These are phyloP conservation scores for Pseudogymnoascus sp. DNA, from an alignment of 2,329 filamentous ascomycete genomes.

Conservation along the genomic window DNA sequence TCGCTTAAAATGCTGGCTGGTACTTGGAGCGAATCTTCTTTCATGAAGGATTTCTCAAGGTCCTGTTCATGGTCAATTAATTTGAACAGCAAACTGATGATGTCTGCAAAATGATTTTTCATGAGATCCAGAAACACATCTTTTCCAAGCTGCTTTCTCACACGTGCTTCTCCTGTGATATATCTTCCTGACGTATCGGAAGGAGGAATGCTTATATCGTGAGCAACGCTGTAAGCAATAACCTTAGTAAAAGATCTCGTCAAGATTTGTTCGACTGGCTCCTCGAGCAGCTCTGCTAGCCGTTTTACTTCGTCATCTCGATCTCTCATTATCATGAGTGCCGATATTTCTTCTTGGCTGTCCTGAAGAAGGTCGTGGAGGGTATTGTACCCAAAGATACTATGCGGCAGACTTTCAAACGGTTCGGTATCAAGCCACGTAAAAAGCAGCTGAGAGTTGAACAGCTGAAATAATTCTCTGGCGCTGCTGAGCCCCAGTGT, in stretches of 20 bases:
- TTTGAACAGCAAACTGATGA: slow-evolving; percentile 68
- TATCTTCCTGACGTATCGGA: slow-evolving; percentile 33
- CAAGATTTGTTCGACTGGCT: slow-evolving; percentile 50
- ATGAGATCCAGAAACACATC: slow-evolving; percentile 56
- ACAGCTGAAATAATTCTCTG: slow-evolving; percentile 69
- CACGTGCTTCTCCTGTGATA: slow-evolving; percentile 52
- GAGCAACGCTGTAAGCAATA: slow-evolving; percentile 75
- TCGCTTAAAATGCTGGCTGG: slow-evolving; percentile 57
- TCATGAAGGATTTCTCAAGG: slow-evolving; percentile 59
- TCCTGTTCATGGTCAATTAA: slow-evolving; percentile 70
- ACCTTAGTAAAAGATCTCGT: slow-evolving; percentile 65
- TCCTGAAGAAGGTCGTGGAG: slow-evolving; percentile 62
- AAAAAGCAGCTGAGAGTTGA: slow-evolving; percentile 80
- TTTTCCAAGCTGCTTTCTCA: slow-evolving; percentile 62
- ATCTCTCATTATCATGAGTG: slow-evolving; percentile 73
- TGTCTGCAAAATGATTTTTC: slow-evolving; percentile 64
- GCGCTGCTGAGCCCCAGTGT: slow-evolving; percentile 58
- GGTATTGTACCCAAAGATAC: slow-evolving; percentile 71
- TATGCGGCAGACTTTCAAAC: slow-evolving; percentile 68
- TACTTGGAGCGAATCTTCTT: slow-evolving; percentile 47
- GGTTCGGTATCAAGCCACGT: slow-evolving; percentile 71
- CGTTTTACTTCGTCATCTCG: slow-evolving; percentile 55
- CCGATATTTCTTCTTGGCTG: slow-evolving; percentile 68
- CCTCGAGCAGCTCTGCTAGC: slow-evolving; percentile 50
- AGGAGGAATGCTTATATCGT: slow-evolving; percentile 50